These are phyloP conservation scores for Suillus subluteus DNA, from an alignment of 768 basidiomycete genomes.

Conservation along the genomic window DNA sequence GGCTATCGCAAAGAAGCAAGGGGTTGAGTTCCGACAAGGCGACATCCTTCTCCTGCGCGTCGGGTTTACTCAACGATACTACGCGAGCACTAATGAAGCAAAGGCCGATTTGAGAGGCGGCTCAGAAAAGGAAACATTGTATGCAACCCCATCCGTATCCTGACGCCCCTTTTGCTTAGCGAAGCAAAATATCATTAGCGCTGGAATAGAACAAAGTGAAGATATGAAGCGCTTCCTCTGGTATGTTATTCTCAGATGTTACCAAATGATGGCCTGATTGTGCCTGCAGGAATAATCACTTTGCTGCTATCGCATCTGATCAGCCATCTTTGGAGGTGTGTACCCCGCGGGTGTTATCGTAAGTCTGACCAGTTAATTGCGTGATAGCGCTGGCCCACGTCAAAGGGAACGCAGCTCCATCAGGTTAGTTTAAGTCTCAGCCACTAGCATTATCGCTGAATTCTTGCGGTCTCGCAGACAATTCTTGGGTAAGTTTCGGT, in stretches of 20 bases:
- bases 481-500: conserved; percentile 53
- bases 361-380: conserved; percentile 14
- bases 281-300: conserved; percentile 66
- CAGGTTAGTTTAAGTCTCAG: conserved; percentile 45
- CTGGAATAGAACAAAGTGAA: conserved; percentile 69
- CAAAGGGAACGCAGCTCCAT: conserved; percentile 53
- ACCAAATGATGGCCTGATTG: neutral
- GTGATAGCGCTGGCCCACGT: conserved; percentile 56
- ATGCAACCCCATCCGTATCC: conserved; percentile 24
- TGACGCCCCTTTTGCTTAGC: neutral
- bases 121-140: conserved; percentile 53
- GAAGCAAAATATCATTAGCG: conserved; percentile 38
- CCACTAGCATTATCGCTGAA: neutral
- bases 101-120: conserved; percentile 45
- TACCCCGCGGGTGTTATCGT: conserved; percentile 8
- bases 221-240: conserved; percentile 78
- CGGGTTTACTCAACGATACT: conserved; percentile 66
- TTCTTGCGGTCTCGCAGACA: conserved; percentile 43
- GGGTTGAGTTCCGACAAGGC: conserved; percentile 58
- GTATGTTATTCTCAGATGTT: conserved; percentile 36
- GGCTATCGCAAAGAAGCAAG: conserved; percentile 60
- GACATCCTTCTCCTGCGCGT: conserved; percentile 65
- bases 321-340: conserved; percentile 66
- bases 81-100: conserved; percentile 43
- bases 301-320: conserved; percentile 70